Conservation (phyloP, 225 moss, liverwort and hornwort genomes). For the Bryoerythrophyllum caledonicum region DNA sequence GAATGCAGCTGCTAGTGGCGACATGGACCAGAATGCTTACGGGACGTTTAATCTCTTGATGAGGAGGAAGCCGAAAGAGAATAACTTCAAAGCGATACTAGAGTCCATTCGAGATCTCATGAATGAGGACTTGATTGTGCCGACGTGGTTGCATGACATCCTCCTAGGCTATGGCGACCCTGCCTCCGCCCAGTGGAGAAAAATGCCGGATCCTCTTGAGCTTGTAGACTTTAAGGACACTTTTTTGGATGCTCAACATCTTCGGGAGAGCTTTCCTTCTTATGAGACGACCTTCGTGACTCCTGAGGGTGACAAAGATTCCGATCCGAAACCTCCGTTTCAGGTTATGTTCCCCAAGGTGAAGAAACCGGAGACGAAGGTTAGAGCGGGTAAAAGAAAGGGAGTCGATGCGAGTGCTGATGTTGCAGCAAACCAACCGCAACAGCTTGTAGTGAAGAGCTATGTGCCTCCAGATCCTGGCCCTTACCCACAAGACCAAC, state of each 20-base stretch:
- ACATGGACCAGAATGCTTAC: slow-evolving; percentile 73
- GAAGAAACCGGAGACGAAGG: slow-evolving; percentile 41
- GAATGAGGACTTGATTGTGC: slow-evolving; percentile 97
- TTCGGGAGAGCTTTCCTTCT: slow-evolving; percentile 85
- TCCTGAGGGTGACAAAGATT: slow-evolving; percentile 73
- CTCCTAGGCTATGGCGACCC: slow-evolving; percentile 97
- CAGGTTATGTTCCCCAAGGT: slow-evolving; percentile 70
- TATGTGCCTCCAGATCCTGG: slow-evolving; percentile 99
- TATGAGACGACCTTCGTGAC: slow-evolving; percentile 74
- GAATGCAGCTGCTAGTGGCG: slow-evolving; percentile 62
- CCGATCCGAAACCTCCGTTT: slow-evolving; percentile 85
- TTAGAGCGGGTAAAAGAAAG: slow-evolving; percentile 71
- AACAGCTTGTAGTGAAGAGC: slow-evolving; percentile 69
- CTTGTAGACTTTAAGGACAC: slow-evolving; percentile 96
- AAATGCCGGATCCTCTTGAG: slow-evolving; percentile 85
- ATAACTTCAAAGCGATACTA: slow-evolving; percentile 97
- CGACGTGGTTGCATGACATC: slow-evolving; percentile 95
- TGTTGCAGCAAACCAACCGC: slow-evolving; percentile 33
- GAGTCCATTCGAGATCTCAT: slow-evolving; percentile 98
- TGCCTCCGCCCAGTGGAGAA: slow-evolving; percentile 92
- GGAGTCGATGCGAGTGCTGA: slow-evolving; percentile 33
- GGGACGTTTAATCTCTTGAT: slow-evolving; percentile 88
- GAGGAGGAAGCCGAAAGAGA: slow-evolving; percentile 97
- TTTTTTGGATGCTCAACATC: slow-evolving; percentile 85
- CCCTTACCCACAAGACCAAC: slow-evolving; percentile 98